Evolutionary conservation across 441 rosid genomes (phyloP), one percentile per base, ranked within the genome.

Genomic region (Hura crepitans): DNA sequence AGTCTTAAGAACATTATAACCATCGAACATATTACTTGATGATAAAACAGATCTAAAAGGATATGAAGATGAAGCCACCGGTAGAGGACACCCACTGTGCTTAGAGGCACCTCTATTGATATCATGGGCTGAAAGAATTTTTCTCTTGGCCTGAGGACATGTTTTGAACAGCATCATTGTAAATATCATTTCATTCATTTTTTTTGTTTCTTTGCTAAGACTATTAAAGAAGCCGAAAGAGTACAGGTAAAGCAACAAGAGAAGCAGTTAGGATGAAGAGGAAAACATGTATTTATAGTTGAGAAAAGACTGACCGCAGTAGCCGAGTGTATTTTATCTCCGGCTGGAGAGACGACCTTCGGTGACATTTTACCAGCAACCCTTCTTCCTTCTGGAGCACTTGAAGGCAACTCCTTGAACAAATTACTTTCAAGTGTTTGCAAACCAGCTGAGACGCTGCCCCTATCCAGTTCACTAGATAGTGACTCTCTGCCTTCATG

Each of bases 51-150:
- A 12, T 62, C 31, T 55, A 57, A 73, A 92, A 92, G 99, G 99
- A 95, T 95, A 95, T 95, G 92, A 83, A 74, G 94, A 80, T 77
- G 89, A 78, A 50, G 82, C 78, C 70, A 72, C 82, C 33, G 90
- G 87, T 67, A 81, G 81, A 30, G 87, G 87, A 51, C 85, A 78
- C 61, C 89, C 90, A 62, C 89, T 81, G 58, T 87, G 88, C 82
- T 90, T 89, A 63, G 91, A 85, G 13, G 89, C 88, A 72, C 86
- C 87, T 77, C 83, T 81, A 71, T 82, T 82, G 73, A 74, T 74
- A 65, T 82, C 94, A 68, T 75, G 82, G 46, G 81, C 77, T 68
- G 88, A 58, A 61, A 79, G 76, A 53, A 86, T 81, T 73, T 86
- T 89, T 72, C 83, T 79, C 80, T 86, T 90, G 64, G 77, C 86